Evolutionary conservation across 1,284 basidiomycete genomes (phyloP).

Genomic region (Leccinum angustisporum): DNA sequence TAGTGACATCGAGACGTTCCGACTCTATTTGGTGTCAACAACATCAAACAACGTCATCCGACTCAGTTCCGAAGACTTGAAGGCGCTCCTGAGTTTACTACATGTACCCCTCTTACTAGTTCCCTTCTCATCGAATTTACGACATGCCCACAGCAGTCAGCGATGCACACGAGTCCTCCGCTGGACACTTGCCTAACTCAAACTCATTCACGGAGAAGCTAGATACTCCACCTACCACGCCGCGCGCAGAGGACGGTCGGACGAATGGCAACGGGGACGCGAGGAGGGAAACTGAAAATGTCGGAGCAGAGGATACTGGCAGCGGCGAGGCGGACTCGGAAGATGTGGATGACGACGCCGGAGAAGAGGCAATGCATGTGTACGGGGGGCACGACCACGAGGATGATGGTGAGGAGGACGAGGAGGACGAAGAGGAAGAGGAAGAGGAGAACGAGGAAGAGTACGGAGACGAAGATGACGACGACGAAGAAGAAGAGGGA

Average conservation of each 20-base stretch:
- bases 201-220: slow-evolving; percentile 4
- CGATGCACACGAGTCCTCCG: neutral
- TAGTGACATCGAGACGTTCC: too few species aligned
- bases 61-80: neutral
- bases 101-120: slow-evolving; percentile 14
- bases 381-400: slow-evolving; percentile 4
- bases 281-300: slow-evolving; percentile 2
- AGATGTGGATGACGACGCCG: slow-evolving; percentile 3
- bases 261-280: slow-evolving; percentile 22
- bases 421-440: slow-evolving; percentile 29
- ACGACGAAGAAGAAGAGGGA: slow-evolving; percentile 68
- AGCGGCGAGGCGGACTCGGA: slow-evolving; percentile 8
- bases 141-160: slow-evolving; percentile 15
- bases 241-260: neutral
- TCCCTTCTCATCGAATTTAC: neutral
- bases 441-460: slow-evolving; percentile 40
- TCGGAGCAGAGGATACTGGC: slow-evolving; percentile 6
- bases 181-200: neutral
- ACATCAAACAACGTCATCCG: slow-evolving; percentile 12
- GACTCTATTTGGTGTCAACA: slow-evolving; percentile 14
- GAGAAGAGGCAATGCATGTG: slow-evolving; percentile 4
- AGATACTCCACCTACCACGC: slow-evolving; percentile 1
- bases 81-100: slow-evolving; percentile 4
- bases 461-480: slow-evolving; percentile 51
- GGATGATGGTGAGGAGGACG: slow-evolving; percentile 28